Base-by-base conservation (phyloP, 805 yeast genomes). In the Diddensiella caesifluorescens region DNA sequence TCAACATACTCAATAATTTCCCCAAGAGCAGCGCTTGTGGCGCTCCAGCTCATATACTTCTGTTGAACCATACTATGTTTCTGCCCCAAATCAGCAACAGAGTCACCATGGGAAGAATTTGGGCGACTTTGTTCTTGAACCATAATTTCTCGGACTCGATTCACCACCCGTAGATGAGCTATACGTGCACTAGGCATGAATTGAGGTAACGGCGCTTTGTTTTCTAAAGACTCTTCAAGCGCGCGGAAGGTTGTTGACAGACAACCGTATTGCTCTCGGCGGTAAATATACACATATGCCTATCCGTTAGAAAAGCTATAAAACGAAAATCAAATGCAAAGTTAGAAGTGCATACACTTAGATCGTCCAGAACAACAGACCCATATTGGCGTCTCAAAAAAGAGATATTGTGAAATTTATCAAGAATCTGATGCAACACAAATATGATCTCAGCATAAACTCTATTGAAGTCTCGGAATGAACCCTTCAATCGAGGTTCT, bases 1-100 rank as follows among this genome's bases (percentile, higher is more conserved):
- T 74, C 78, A 21, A 70, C 61, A 47, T 70, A 73, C 36, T 68
- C 73, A 32, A 73, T 70, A 26, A 74, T 61, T 46, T 74, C 77
- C 45, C 70, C 75, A 2, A 69, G 53, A 0, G 75, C 74, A 2
- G 73, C 67, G 43, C 68, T 67, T 1, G 74, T 58, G 2, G 78
- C 78, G 50, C 70, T 73, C 79, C 79, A 74, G 41, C 71, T 63
- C 48, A 74, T 54, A 42, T 46, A 64, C 62, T 43, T 68, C 68
- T 42, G 64, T 52, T 39, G 41, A 7, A 45, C 39, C 48, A 50
- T 48, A 5, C 32, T 33, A 12, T 34, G 38, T 13, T 60, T 62
- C 28, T 57, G 59, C 4, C 35, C 21, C 31, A 33, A 30, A 4
- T 19, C 32, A 2, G 40, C 38, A 10, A 13, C 32, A 15, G 25